Conservation (phyloP, 768 basidiomycete species). For the Cystobasidium ongulense region DNA sequence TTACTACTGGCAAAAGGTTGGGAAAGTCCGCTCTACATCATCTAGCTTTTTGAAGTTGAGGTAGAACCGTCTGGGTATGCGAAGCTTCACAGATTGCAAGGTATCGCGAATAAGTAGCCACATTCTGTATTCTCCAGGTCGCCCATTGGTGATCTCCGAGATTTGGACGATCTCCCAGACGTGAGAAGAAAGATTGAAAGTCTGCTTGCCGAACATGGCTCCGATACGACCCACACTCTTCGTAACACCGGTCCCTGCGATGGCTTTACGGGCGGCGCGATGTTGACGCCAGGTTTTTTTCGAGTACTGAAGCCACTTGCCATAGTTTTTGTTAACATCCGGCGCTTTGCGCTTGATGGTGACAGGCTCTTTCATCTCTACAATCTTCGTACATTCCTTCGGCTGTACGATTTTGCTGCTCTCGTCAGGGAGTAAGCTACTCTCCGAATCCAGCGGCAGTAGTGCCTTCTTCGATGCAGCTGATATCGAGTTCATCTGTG, state of each 20-base stretch:
- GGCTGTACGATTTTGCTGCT: too few species aligned
- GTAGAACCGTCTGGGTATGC: constrained; percentile 86
- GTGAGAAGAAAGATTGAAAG: constrained; percentile 51
- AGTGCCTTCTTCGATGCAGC: background rate
- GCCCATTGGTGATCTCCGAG: constrained; percentile 43
- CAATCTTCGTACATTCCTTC: background rate
- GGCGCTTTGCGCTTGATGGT: constrained; percentile 51
- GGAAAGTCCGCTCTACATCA: constrained; percentile 56
- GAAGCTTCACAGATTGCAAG: constrained; percentile 68
- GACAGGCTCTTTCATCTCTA: constrained; percentile 48
- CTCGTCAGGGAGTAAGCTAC: too few species aligned
- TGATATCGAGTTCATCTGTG: constrained; percentile 13
- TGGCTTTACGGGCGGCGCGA: constrained; percentile 48
- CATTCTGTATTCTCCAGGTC: constrained; percentile 73
- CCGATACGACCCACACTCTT: constrained; percentile 50
- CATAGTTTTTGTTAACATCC: constrained; percentile 59
- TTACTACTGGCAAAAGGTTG: constrained; percentile 45
- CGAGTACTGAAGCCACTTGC: constrained; percentile 68
- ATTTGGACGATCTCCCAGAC: constrained; percentile 93
- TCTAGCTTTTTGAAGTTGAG: constrained; percentile 71
- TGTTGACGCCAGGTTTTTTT: constrained; percentile 66
- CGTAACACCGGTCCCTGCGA: constrained; percentile 45
- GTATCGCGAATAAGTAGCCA: constrained; percentile 79
- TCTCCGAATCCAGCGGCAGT: background rate
- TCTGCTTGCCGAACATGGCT: constrained; percentile 44